phyloP scores from a whole-genome alignment of 75 land plant genomes.

The Pseudotsuga menziesii region DNA sequence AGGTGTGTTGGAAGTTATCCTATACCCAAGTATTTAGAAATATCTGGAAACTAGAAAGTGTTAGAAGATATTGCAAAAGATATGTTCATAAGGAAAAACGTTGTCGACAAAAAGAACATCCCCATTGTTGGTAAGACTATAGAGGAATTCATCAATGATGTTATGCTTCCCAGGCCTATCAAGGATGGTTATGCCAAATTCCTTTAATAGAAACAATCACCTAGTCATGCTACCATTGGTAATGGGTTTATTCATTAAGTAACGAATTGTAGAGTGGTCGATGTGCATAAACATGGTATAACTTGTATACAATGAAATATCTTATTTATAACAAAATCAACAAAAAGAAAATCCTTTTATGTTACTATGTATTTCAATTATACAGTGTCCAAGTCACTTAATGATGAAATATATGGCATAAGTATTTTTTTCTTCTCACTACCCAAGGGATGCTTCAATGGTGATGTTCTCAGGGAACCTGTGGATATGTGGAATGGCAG shows the following conservation, averaged over 20 bases:
- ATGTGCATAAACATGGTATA: not conserved
- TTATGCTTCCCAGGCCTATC: not conserved
- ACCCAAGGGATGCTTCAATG: not conserved
- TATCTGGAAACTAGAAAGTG: not conserved
- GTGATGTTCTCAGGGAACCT: not conserved
- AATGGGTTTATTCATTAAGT: not conserved
- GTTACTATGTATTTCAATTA: not conserved
- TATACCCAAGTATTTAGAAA: not conserved
- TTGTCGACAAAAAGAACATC: not conserved
- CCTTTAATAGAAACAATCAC: not conserved
- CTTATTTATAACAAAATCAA: not conserved
- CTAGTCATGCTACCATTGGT: not conserved
- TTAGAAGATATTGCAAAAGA: not conserved
- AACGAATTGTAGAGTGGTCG: not conserved
- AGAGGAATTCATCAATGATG: not conserved
- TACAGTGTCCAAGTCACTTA: not conserved
- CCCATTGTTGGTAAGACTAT: not conserved
- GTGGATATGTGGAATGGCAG: not conserved
- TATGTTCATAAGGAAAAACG: not conserved
- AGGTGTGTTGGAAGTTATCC: not conserved
- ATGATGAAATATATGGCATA: not conserved
- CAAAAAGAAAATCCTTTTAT: not conserved
- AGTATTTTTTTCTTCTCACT: not conserved
- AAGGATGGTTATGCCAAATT: constrained; percentile 3
- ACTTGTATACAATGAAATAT: not conserved